Conservation (phyloP, 768 basidiomycete genomes). For the Hygrocybe punicea region DNA sequence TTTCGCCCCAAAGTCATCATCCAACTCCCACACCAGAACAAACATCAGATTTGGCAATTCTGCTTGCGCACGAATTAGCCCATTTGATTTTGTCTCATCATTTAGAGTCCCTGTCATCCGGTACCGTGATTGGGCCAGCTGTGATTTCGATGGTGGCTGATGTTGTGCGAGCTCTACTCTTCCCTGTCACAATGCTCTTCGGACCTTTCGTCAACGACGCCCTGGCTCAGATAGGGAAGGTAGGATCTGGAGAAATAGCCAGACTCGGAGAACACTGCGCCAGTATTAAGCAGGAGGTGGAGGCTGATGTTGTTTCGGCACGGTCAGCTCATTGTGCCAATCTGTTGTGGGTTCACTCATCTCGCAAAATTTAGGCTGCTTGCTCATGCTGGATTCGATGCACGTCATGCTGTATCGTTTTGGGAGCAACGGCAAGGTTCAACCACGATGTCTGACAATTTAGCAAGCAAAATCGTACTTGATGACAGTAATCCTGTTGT, state of each 20-base stretch:
- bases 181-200: slow-evolving; percentile 86
- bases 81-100: slow-evolving; percentile 91
- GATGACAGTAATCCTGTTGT: slow-evolving; percentile 26
- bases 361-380: slow-evolving; percentile 57
- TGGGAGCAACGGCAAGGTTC: slow-evolving; percentile 70
- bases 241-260: slow-evolving; percentile 70
- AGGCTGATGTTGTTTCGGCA: slow-evolving; percentile 87
- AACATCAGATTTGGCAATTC: slow-evolving; percentile 82
- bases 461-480: slow-evolving; percentile 17
- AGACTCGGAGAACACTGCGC: slow-evolving; percentile 75
- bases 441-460: slow-evolving; percentile 19
- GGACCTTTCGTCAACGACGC: slow-evolving; percentile 97
- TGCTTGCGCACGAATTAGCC: slow-evolving; percentile 90
- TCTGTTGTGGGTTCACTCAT: slow-evolving; percentile 1
- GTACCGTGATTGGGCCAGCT: slow-evolving; percentile 77
- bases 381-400: slow-evolving; percentile 88
- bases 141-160: slow-evolving; percentile 75
- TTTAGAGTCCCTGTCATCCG: slow-evolving; percentile 84
- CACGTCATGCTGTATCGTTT: slow-evolving; percentile 73
- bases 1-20: slow-evolving; percentile 33
- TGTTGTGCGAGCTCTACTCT: slow-evolving; percentile 70
- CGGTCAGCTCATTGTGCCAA: slow-evolving; percentile 45
- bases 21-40: slow-evolving; percentile 73
- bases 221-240: slow-evolving; percentile 73
- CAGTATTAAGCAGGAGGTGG: slow-evolving; percentile 79